Evolutionary conservation across 805 yeast species (phyloP).

Genomic region (Maudiozyma pseudohumilis): DNA sequence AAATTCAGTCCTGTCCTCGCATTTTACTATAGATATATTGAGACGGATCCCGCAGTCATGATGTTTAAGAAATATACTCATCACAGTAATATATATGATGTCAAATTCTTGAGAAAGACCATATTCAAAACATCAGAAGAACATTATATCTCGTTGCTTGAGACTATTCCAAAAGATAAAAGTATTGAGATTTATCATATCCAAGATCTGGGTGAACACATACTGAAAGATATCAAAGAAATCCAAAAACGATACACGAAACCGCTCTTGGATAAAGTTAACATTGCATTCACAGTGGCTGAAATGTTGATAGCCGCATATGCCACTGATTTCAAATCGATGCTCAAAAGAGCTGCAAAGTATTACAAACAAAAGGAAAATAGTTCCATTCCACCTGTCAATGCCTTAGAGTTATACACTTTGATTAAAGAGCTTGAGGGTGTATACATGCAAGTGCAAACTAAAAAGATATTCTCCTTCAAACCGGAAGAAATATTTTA

Average conservation of each 20-base stretch:
- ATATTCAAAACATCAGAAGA: conserved; percentile 34
- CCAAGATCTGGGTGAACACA: conserved; percentile 43
- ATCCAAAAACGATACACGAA: conserved; percentile 51
- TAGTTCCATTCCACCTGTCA: conserved; percentile 38
- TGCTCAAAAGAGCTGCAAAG: conserved; percentile 41
- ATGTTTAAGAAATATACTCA: conserved; percentile 10
- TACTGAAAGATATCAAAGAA: conserved; percentile 39
- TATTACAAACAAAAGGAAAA: conserved; percentile 18
- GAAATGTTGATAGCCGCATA: conserved; percentile 42
- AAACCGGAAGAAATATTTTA: conserved; percentile 49
- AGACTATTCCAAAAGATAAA: conserved; percentile 49
- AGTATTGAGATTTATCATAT: conserved; percentile 46
- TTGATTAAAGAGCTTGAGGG: conserved; percentile 43
- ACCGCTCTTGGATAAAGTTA: conserved; percentile 50
- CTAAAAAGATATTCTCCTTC: conserved; percentile 37
- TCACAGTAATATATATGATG: conserved; percentile 31
- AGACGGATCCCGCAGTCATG: conserved; percentile 34
- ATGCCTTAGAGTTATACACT: conserved; percentile 48
- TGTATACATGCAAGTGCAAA: conserved; percentile 40
- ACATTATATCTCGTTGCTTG: conserved; percentile 35
- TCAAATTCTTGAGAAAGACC: conserved; percentile 28
- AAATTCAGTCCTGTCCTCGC: conserved; percentile 45
- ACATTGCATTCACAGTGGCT: conserved; percentile 42
- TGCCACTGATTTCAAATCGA: conserved; percentile 43
- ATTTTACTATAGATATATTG: conserved; percentile 42